Evolutionary conservation across 1,139 yeast species (phyloP).

Genomic region (Candida sp.): DNA sequence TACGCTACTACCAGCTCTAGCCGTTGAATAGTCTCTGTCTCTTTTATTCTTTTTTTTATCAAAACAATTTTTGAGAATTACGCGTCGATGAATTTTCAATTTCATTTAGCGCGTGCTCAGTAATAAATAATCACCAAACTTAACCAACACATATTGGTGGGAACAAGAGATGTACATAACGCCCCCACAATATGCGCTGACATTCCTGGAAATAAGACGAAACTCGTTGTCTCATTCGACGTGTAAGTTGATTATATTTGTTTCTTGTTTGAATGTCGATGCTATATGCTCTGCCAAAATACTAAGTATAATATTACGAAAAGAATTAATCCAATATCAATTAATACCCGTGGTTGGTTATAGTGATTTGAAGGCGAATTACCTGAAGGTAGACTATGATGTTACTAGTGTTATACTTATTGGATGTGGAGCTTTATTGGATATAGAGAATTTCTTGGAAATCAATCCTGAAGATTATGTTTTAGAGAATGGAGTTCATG

Average conservation of each 20-base stretch:
- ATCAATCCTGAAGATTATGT: slow-evolving; percentile 51
- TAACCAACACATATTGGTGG: not conserved
- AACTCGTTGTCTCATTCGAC: slow-evolving; percentile 82
- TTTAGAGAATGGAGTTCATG: not conserved
- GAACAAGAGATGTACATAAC: slow-evolving; percentile 52
- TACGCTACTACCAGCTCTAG: too few species aligned
- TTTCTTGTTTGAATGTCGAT: slow-evolving; percentile 88
- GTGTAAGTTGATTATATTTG: slow-evolving; percentile 84
- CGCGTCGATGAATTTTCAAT: too few species aligned
- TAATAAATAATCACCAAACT: not conserved
- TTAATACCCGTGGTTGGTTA: slow-evolving; percentile 95
- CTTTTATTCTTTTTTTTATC: too few species aligned
- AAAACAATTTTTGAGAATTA: too few species aligned
- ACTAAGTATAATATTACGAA: slow-evolving; percentile 65
- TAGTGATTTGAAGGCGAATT: slow-evolving; percentile 67
- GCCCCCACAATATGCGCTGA: slow-evolving; percentile 56
- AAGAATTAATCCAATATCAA: slow-evolving; percentile 84
- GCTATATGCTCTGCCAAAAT: slow-evolving; percentile 88
- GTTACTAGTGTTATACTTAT: slow-evolving; percentile 75
- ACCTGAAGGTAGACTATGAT: slow-evolving; percentile 62
- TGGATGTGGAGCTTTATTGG: slow-evolving; percentile 97
- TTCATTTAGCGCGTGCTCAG: not conserved
- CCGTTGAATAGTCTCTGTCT: too few species aligned
- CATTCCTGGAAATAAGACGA: slow-evolving; percentile 57
- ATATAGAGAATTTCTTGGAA: slow-evolving; percentile 74